Percentiles rank a stretch among this genome's conserved stretches.
These are phyloP conservation scores for Eucalyptus viminalis DNA, from an alignment of 345 rosid species.

Conservation along the genomic window DNA sequence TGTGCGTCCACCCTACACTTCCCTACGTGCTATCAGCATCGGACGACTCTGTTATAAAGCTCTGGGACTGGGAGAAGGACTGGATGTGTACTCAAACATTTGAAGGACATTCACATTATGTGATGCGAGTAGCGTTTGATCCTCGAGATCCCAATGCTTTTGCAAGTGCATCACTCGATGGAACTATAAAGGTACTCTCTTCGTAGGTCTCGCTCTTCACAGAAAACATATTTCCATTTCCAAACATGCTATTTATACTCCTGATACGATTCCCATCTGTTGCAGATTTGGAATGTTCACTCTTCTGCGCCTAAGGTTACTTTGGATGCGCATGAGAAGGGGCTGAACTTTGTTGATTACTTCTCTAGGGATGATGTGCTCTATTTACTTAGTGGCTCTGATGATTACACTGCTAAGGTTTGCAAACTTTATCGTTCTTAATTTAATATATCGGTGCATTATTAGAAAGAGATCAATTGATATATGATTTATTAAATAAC, in stretches of 20 bases:
- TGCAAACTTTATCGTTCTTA: background rate
- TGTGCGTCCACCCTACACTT: slow-evolving; percentile 11
- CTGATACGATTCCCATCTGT: background rate
- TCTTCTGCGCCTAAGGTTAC: slow-evolving; percentile 6
- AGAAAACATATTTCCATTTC: background rate
- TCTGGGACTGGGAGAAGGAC: slow-evolving; percentile 37
- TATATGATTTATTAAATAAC: background rate
- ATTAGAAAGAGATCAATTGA: background rate
- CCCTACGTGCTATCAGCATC: slow-evolving; percentile 17
- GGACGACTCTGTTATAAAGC: slow-evolving; percentile 15
- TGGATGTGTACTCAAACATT: slow-evolving; percentile 15
- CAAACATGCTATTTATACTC: background rate
- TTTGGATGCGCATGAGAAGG: slow-evolving; percentile 7
- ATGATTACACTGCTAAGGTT: slow-evolving; percentile 9
- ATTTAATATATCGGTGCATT: background rate
- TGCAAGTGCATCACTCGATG: slow-evolving; percentile 33
- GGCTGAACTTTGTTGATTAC: slow-evolving; percentile 17
- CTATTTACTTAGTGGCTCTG: slow-evolving; percentile 22
- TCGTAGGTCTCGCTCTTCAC: background rate
- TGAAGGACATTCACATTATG: slow-evolving; percentile 30
- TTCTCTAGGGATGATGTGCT: background rate
- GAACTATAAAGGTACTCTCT: slow-evolving; percentile 7
- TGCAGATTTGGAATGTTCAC: slow-evolving; percentile 21
- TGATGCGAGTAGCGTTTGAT: slow-evolving; percentile 14
- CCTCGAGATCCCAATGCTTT: slow-evolving; percentile 1